Evolutionary conservation across 345 rosid species (phyloP).

Genomic region (Litchi chinensis): DNA sequence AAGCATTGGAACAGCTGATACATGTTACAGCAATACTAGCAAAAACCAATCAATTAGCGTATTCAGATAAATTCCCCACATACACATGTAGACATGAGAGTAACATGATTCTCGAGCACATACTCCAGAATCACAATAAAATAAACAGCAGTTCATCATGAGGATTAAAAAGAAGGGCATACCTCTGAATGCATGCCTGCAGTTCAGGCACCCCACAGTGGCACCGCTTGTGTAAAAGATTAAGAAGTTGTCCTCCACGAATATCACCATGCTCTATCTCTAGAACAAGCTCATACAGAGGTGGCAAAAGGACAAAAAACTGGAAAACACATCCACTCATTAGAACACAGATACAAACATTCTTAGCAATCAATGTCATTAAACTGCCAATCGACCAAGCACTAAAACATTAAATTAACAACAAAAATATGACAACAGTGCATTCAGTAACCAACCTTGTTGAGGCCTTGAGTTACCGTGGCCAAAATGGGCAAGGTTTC

Average conservation of each 20-base stretch:
- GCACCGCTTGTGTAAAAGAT: slow-evolving; percentile 79
- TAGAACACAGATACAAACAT: background rate
- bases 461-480: slow-evolving; percentile 85
- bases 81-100: background rate
- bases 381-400: background rate
- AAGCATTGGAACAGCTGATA: background rate
- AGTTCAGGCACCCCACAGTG: slow-evolving; percentile 98
- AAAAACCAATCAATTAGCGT: background rate
- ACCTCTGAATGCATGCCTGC: slow-evolving; percentile 96
- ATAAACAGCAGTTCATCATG: slow-evolving; percentile 5
- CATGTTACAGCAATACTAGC: background rate
- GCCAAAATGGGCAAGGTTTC: slow-evolving; percentile 83
- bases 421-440: background rate
- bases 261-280: slow-evolving; percentile 92
- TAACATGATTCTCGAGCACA: background rate
- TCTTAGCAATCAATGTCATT: background rate
- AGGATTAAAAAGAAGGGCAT: slow-evolving; percentile 11
- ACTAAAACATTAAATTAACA: background rate
- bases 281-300: slow-evolving; percentile 77
- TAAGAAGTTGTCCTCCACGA: slow-evolving; percentile 89
- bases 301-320: slow-evolving; percentile 91
- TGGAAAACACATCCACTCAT: slow-evolving; percentile 24
- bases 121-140: background rate
- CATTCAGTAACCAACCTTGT: slow-evolving; percentile 54
- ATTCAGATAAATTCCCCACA: background rate